Evolutionary conservation across 1,139 yeast genomes (phyloP).

Genomic region (Wickerhamomyces sp.): DNA sequence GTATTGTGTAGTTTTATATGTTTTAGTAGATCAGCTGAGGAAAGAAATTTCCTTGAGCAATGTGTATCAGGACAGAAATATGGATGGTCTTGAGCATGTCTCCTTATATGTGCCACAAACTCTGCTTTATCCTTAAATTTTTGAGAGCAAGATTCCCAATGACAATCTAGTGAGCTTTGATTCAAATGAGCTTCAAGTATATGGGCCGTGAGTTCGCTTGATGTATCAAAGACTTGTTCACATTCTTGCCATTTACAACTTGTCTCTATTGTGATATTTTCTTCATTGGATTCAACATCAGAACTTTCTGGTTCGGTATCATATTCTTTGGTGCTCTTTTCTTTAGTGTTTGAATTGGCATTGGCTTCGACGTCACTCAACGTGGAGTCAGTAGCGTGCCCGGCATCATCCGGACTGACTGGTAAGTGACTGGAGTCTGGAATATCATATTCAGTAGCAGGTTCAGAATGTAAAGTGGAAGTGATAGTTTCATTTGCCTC

Average conservation of each 20-base stretch:
- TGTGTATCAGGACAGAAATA: slow-evolving; percentile 67
- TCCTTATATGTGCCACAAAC: slow-evolving; percentile 55
- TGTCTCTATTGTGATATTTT: too few relatives aligned
- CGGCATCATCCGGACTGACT: neutral
- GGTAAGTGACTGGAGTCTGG: neutral
- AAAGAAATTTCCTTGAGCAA: slow-evolving; percentile 55
- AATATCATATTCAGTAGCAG: neutral
- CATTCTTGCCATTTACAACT: slow-evolving; percentile 6
- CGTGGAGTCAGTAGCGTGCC: slow-evolving; percentile 2
- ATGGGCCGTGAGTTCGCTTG: neutral
- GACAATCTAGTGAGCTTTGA: neutral
- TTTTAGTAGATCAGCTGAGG: slow-evolving; percentile 58
- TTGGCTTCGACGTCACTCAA: slow-evolving; percentile 1
- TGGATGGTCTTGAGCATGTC: slow-evolving; percentile 66
- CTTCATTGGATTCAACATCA: neutral
- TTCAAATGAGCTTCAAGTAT: neutral
- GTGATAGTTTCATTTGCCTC: neutral
- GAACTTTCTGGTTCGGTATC: slow-evolving; percentile 2
- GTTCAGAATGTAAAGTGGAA: neutral
- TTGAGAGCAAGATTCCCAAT: neutral
- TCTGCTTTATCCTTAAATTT: neutral
- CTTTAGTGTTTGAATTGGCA: neutral
- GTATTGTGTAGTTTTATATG: slow-evolving; percentile 64
- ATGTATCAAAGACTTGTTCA: neutral
- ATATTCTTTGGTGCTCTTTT: neutral